phyloP scores from a whole-genome alignment of 202 grass and related monocot genomes.

The Schoenoplectus triqueter region DNA sequence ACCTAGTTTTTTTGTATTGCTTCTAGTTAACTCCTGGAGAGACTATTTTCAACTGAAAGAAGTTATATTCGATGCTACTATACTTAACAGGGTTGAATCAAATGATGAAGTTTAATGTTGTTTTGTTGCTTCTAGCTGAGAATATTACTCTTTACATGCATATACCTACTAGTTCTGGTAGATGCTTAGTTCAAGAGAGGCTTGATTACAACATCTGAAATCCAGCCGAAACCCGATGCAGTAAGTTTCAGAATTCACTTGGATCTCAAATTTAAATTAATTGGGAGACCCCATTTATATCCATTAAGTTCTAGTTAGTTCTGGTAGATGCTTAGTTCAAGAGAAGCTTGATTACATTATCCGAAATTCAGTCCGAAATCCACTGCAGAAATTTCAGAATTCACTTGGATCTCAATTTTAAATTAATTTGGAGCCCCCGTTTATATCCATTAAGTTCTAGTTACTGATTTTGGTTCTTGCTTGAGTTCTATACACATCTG shows the following conservation, averaged over 20 bases:
- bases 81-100: not conserved
- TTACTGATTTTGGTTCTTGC: not conserved
- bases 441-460: not conserved
- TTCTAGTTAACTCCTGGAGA: not conserved
- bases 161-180: not conserved
- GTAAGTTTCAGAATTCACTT: no score
- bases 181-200: not conserved
- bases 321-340: not conserved
- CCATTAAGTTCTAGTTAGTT: no score
- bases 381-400: not conserved
- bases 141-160: slow-evolving; percentile 5
- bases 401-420: not conserved
- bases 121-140: not conserved
- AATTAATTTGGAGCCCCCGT: not conserved
- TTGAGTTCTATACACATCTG: slow-evolving; percentile 15
- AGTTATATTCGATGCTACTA: not conserved
- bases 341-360: not conserved
- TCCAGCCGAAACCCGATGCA: no score
- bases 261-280: no score
- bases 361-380: not conserved
- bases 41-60: not conserved
- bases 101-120: not conserved
- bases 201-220: no score
- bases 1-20: not conserved
- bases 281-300: no score